Evolutionary conservation across 1,139 yeast species (phyloP), one percentile per base, ranked within the genome.

Genomic region (Zygosaccharomyces sapae): DNA sequence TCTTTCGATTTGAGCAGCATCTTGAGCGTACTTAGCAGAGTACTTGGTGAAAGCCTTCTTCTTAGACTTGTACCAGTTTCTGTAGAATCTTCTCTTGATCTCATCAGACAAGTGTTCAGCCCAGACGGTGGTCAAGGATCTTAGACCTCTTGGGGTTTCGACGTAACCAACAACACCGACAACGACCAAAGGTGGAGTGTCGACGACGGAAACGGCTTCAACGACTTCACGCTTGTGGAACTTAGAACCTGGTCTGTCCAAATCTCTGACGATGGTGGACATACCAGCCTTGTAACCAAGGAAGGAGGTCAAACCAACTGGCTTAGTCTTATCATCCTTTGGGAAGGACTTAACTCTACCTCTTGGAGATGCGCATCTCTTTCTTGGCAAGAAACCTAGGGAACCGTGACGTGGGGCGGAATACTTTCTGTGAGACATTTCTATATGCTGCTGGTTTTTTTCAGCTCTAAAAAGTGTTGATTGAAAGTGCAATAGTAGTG

Each of bases 321-420:
- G 96, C 86, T 92, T 92, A 67, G 96, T 76, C 79, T 86, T 83
- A 76, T 87, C 95, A 76, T 94, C 98, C 83, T 86, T 88, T 73
- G 99, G 98, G 96, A 92, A 94, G 57, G 98, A 80, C 87, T 89
- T 90, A 72, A 90, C 95, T 81, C 87, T 89, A 77, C 97, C 98
- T 83, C 95, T 87, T 81, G 88, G 94, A 75, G 86, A 81, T 76
- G 95, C 83, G 71, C 98, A 92, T 83, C 98, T 89, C 96, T 90
- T 90, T 84, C 96, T 87, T 85, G 97, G 97, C 64, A 83, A 77
- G 96, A 89, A 92, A 72, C 97, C 98, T 75, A 92, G 82, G 76
- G 96, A 92, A 78, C 98, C 99, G 89, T 92, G 97, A 83, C 99
- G 89, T 81, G 99, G 98, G 69, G 95, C 96, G 87, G 92, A 97